Percentiles rank a stretch among this genome's conserved stretches.
phyloP scores from a whole-genome alignment of 768 basidiomycete species.

The Phylloporus arenicola region DNA sequence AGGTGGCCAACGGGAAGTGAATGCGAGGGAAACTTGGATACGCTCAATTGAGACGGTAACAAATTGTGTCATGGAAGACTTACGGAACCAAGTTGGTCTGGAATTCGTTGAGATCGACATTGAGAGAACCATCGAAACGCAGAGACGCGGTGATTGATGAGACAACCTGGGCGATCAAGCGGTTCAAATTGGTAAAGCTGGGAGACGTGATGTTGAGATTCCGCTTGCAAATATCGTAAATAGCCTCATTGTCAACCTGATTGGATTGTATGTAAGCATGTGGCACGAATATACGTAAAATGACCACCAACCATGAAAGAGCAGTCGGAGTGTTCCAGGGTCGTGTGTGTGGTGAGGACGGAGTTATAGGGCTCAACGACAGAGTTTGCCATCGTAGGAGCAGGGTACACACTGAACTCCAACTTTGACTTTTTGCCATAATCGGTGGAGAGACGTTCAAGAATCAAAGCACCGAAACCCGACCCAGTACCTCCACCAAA shows the following conservation, averaged over 20 bases:
- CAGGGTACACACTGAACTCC: constrained; percentile 96
- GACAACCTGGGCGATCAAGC: constrained; percentile 97
- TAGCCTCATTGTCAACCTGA: constrained; percentile 80
- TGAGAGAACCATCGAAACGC: constrained; percentile 59
- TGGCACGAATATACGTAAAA: constrained; percentile 2
- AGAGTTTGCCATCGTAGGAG: constrained; percentile 87
- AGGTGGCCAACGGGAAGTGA: constrained; percentile 96
- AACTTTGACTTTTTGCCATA: constrained; percentile 99
- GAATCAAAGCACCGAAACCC: constrained; percentile 92
- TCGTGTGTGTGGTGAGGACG: constrained; percentile 95
- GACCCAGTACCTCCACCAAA: constrained; percentile 99
- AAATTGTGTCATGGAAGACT: constrained; percentile 30
- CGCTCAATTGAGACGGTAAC: neutral
- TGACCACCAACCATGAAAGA: constrained; percentile 82
- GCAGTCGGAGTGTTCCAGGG: constrained; percentile 97
- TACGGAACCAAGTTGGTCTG: constrained; percentile 98
- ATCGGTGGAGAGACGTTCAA: constrained; percentile 93
- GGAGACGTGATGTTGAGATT: constrained; percentile 83
- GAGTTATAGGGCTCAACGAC: constrained; percentile 99
- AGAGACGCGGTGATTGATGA: constrained; percentile 95
- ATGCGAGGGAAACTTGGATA: constrained; percentile 84
- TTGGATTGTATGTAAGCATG: constrained; percentile 3
- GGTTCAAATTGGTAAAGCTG: constrained; percentile 91
- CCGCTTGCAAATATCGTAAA: constrained; percentile 78
- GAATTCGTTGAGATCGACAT: constrained; percentile 90